A percentile compares a stretch with the other conserved stretches of the same genome.
These are phyloP conservation scores for Trametes polyzona DNA, from an alignment of 1,284 basidiomycete species.

Conservation along the genomic window DNA sequence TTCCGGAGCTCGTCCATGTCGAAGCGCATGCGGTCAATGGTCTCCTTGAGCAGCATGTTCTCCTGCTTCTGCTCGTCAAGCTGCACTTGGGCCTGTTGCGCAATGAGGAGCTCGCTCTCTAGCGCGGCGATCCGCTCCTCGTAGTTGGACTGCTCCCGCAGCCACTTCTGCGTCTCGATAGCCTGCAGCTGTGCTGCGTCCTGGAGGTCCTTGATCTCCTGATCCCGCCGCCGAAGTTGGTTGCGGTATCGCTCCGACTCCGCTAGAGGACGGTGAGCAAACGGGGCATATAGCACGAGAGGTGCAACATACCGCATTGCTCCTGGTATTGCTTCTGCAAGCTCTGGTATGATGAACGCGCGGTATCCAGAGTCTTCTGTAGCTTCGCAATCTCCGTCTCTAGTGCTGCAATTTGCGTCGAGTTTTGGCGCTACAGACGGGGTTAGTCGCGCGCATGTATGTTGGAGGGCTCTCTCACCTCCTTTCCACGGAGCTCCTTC, in stretches of 20 bases:
- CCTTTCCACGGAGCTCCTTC: conserved; percentile 85
- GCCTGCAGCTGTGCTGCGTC: conserved; percentile 62
- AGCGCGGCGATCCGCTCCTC: conserved; percentile 69
- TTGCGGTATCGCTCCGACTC: conserved; percentile 80
- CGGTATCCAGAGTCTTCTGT: conserved; percentile 70
- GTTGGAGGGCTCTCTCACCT: too few species aligned
- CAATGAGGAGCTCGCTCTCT: conserved; percentile 67
- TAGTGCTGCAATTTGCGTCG: conserved; percentile 65
- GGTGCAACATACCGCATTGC: conserved; percentile 67
- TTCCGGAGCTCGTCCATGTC: conserved; percentile 89
- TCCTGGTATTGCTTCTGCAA: conserved; percentile 86
- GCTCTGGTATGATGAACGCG: conserved; percentile 68
- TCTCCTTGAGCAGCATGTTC: conserved; percentile 89
- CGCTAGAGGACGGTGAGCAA: conserved; percentile 42
- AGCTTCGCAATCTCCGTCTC: conserved; percentile 81
- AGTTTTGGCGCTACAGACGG: conserved; percentile 55
- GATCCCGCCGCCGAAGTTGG: conserved; percentile 72
- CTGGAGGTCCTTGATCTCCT: conserved; percentile 66
- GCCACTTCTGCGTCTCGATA: conserved; percentile 64
- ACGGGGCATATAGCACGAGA: not conserved
- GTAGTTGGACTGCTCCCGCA: conserved; percentile 66
- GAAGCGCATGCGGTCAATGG: conserved; percentile 88
- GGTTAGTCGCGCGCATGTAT: too few species aligned
- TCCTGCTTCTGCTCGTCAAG: conserved; percentile 91
- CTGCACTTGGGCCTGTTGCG: conserved; percentile 69